Conservation (phyloP, 371 early-diverging fungal genomes). For the Lichtheimia ramosa region DNA sequence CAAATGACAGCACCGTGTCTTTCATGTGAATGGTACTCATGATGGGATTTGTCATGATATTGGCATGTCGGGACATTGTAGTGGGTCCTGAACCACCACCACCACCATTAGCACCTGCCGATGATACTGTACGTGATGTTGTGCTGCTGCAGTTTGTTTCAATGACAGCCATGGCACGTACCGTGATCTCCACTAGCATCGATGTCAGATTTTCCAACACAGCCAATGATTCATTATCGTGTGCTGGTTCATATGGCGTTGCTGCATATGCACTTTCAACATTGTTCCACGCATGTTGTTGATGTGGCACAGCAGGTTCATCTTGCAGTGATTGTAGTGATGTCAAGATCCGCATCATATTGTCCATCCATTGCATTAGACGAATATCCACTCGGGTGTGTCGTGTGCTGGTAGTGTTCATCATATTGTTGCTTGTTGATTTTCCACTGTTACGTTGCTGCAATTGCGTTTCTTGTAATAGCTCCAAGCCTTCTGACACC, state of each 20-base stretch:
- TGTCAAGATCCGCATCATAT: constrained; percentile 29
- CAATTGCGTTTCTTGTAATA: constrained; percentile 19
- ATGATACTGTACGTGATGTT: too few species aligned
- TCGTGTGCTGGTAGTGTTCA: background rate
- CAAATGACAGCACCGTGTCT: constrained; percentile 36
- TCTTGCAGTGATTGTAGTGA: constrained; percentile 30
- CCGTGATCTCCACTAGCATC: constrained; percentile 33
- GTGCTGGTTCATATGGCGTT: background rate
- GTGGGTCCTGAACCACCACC: background rate
- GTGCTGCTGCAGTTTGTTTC: constrained; percentile 23
- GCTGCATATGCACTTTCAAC: background rate
- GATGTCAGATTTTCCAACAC: constrained; percentile 32
- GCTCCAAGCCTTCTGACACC: constrained; percentile 34
- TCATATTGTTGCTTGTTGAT: background rate
- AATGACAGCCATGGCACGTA: constrained; percentile 39
- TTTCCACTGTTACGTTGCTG: background rate
- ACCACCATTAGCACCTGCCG: background rate
- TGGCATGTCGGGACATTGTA: constrained; percentile 16
- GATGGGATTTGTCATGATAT: constrained; percentile 41
- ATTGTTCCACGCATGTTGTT: background rate
- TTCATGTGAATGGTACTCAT: constrained; percentile 33
- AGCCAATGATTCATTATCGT: constrained; percentile 7
- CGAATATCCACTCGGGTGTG: constrained; percentile 32
- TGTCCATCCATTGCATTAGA: constrained; percentile 43
- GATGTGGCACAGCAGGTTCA: background rate